A percentile compares a stretch with the other conserved stretches of the same genome.
These are phyloP conservation scores for Puccinia hordei DNA, from an alignment of 1,284 basidiomycete species.

Conservation along the genomic window DNA sequence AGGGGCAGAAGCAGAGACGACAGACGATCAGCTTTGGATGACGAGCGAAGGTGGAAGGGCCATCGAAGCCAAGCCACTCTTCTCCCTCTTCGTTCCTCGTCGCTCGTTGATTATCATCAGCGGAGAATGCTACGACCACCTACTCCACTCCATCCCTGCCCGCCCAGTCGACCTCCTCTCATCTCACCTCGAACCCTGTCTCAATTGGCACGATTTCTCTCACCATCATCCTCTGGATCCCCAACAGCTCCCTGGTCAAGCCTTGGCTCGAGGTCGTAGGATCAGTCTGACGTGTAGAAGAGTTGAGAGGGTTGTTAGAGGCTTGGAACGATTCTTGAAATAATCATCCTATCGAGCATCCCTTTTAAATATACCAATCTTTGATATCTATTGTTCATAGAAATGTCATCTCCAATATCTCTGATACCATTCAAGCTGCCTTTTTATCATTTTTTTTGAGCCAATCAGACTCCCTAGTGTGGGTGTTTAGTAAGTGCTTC, in stretches of 20 bases:
- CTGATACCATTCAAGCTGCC: too few relatives aligned
- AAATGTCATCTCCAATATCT: too few relatives aligned
- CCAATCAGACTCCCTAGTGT: too few relatives aligned
- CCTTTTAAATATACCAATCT: too few relatives aligned
- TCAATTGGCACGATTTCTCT: conserved; percentile 34
- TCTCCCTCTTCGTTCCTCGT: conserved; percentile 76
- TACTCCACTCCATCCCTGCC: conserved; percentile 66
- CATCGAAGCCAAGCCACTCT: conserved; percentile 69
- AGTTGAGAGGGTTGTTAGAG: conserved; percentile 64
- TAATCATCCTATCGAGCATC: too few relatives aligned
- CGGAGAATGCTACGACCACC: conserved; percentile 68
- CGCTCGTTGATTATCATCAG: conserved; percentile 78
- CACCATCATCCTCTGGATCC: conserved; percentile 58
- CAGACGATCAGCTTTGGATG: too few relatives aligned
- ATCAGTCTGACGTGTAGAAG: conserved; percentile 86
- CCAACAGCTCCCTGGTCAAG: conserved; percentile 34
- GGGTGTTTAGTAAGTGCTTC: too few relatives aligned
- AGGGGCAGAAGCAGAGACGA: too few relatives aligned
- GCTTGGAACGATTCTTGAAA: too few relatives aligned
- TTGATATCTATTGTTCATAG: too few relatives aligned
- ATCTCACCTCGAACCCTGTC: conserved; percentile 21
- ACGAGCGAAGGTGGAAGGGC: conserved; percentile 60
- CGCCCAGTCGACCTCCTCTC: conserved; percentile 64
- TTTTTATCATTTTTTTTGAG: too few relatives aligned
- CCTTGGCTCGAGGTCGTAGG: conserved; percentile 67